Conservation (phyloP, 768 basidiomycete species). For the Lactarius deliciosus region DNA sequence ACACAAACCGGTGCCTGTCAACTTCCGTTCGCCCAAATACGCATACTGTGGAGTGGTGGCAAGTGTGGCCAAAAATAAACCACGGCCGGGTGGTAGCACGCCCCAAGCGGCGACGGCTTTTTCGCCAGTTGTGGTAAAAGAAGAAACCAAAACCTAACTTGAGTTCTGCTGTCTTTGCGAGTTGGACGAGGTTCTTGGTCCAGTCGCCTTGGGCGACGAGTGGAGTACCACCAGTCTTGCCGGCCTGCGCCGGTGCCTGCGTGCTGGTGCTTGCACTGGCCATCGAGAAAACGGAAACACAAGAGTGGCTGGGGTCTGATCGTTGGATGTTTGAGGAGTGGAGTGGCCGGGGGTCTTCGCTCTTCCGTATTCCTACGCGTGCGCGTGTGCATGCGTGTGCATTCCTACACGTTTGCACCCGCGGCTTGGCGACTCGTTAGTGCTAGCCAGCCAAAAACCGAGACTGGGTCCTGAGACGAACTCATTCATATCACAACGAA, state of each 20-base stretch:
- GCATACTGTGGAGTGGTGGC: neutral
- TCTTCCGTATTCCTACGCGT: neutral
- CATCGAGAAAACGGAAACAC: constrained; percentile 19
- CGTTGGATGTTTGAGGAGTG: neutral
- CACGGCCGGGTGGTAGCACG: neutral
- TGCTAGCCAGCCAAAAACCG: neutral
- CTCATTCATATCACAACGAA: neutral
- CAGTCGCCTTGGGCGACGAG: constrained; percentile 80
- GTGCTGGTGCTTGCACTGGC: constrained; percentile 26
- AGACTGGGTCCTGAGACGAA: neutral
- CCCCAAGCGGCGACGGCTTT: neutral
- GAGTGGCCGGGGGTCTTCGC: constrained; percentile 1
- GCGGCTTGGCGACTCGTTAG: neutral
- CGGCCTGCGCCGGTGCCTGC: constrained; percentile 27
- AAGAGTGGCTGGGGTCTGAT: constrained; percentile 25
- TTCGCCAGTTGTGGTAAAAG: neutral
- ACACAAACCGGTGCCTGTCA: neutral
- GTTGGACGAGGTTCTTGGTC: constrained; percentile 82
- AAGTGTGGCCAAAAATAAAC: neutral
- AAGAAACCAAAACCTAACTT: constrained; percentile 52
- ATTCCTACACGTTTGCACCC: neutral
- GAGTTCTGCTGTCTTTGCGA: constrained; percentile 84
- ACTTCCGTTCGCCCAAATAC: constrained; percentile 8
- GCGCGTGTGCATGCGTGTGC: neutral
- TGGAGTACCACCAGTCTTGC: constrained; percentile 13